These are phyloP conservation scores for Ogataea trehaloabstinens DNA, from an alignment of 805 yeast genomes.

Conservation along the genomic window DNA sequence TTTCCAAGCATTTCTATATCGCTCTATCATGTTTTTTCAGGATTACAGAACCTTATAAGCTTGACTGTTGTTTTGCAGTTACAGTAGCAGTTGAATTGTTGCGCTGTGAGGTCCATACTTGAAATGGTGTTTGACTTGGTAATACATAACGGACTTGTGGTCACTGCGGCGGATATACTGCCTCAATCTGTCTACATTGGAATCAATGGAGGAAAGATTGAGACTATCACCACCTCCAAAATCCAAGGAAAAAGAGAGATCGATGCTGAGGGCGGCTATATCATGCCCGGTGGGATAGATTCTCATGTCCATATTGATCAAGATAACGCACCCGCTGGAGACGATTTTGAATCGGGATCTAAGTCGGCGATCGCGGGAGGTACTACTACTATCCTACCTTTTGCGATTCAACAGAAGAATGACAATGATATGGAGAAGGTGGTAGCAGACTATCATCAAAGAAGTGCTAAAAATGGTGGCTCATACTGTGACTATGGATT, in stretches of 20 bases:
- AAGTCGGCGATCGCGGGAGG: constrained; percentile 49
- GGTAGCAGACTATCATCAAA: constrained; percentile 21
- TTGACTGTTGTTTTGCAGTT: no score
- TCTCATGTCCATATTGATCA: constrained; percentile 49
- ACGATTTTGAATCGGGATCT: constrained; percentile 42
- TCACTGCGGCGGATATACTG: constrained; percentile 28
- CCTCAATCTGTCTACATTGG: constrained; percentile 38
- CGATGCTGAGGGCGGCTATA: constrained; percentile 46
- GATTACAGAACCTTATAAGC: no score
- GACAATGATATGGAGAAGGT: constrained; percentile 22
- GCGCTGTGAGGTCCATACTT: no score
- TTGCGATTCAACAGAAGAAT: constrained; percentile 42
- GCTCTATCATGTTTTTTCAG: no score
- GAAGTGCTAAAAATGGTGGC: constrained; percentile 32
- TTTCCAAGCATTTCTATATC: no score
- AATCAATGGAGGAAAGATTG: constrained; percentile 24
- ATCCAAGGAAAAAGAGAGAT: constrained; percentile 15
- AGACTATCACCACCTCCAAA: constrained; percentile 15
- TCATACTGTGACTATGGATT: constrained; percentile 51
- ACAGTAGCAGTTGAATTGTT: no score
- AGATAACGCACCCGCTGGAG: constrained; percentile 40
- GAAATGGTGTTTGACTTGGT: constrained; percentile 22
- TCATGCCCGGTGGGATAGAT: constrained; percentile 53
- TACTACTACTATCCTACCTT: constrained; percentile 45
- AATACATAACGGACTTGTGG: constrained; percentile 31